Evolutionary conservation across 2,329 filamentous ascomycete genomes (phyloP), one percentile per base, ranked within the genome.

Genomic region (Huntiella decipiens): DNA sequence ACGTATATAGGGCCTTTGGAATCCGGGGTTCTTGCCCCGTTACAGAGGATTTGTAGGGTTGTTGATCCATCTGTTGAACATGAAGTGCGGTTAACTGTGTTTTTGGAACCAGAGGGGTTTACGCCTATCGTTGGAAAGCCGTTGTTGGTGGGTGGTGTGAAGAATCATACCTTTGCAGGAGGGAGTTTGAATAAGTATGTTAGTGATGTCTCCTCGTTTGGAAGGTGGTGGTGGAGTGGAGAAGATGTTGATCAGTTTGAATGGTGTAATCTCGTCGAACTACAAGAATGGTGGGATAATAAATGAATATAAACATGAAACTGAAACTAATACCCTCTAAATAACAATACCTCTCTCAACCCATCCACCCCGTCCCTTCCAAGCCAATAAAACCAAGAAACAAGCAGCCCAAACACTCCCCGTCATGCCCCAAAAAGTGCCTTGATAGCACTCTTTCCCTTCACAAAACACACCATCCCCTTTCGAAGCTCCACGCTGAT

Each of bases 351-450:
- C 83, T 49, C 83, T 72, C 55, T 71, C 71, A 51, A 70, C 71
- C 87, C 87, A 95, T 0, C 83, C 82, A 16, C 70, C 69, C 47
- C 63, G 72, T 1, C 82, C 82, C 59, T 79, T 80, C 87, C 86
- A 95, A 5, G 86, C 86, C 68, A 74, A 79, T 12, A 79, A 52
- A 63, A 88, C 79, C 54, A 85, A 61, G 3, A 65, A 67, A 55
- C 82, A 78, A 0, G 85, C 87, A 34, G 83, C 53, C 77, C 81
- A 87, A 0, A 92, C 80, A 51, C 79, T 87, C 1, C 72, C 62
- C 0, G 81, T 78, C 71, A 94, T 85, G 1, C 81, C 82, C 86
- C 86, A 94, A 53, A 88, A 92, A 0, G 82, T 83, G 0, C 67
- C 57, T 8, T 78, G 77, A 62, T 94, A 96, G 63, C 91, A 98